Percentiles rank a stretch among this genome's conserved stretches.
phyloP scores from a whole-genome alignment of 1,139 yeast genomes.

The Pichia sp. region DNA sequence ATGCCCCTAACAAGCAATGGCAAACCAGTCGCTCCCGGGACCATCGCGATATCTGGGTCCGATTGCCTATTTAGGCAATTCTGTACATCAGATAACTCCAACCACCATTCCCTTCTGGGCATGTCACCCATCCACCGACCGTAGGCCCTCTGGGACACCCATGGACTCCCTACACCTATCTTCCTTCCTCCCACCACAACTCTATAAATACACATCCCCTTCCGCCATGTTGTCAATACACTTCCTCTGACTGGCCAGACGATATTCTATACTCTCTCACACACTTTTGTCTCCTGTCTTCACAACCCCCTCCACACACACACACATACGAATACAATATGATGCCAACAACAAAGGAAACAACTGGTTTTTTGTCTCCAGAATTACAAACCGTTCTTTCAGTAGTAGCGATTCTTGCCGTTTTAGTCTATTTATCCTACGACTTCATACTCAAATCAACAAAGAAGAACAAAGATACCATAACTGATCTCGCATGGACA shows the following conservation, averaged over 20 bases:
- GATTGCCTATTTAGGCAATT: conserved; percentile 14
- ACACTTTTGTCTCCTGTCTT: too few species aligned
- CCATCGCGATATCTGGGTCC: conserved; percentile 4
- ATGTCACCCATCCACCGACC: too few species aligned
- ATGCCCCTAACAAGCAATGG: neutral
- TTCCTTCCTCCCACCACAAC: too few species aligned
- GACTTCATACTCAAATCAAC: neutral
- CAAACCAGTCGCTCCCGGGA: too few species aligned
- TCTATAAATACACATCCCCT: too few species aligned
- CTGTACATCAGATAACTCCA: conserved; percentile 4
- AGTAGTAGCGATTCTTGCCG: neutral
- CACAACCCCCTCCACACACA: too few species aligned
- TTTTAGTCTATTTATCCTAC: neutral
- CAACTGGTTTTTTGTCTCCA: neutral
- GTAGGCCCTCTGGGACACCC: too few species aligned
- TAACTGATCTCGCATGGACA: conserved; percentile 10
- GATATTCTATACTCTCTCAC: too few species aligned
- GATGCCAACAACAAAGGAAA: conserved; percentile 1
- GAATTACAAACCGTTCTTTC: neutral
- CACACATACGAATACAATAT: neutral
- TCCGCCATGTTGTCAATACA: too few species aligned
- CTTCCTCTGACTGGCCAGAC: too few species aligned
- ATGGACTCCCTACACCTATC: too few species aligned
- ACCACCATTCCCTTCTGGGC: too few species aligned
- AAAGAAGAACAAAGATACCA: neutral